Conservation (phyloP, 2,329 filamentous ascomycete species). For the Penicillium palitans region DNA sequence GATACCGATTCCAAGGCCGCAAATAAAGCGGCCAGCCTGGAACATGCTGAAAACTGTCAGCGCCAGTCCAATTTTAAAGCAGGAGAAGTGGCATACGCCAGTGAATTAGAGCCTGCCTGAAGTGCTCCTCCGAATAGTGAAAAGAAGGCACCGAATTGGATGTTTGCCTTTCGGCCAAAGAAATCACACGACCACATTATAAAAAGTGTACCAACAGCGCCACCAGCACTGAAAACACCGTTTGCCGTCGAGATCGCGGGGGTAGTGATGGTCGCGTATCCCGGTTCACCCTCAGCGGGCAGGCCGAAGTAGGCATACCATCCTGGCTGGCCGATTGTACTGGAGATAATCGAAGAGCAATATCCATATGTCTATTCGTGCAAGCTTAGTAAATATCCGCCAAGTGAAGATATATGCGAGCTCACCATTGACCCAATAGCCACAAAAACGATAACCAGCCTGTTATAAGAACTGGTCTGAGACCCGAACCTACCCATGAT, state of each 20-base stretch:
- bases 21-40: conserved; percentile 46
- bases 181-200: conserved; percentile 53
- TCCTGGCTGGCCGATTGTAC: conserved; percentile 55
- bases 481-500: conserved; percentile 35
- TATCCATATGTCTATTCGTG: conserved; percentile 52
- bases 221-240: conserved; percentile 52
- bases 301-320: conserved; percentile 55
- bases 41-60: conserved; percentile 41
- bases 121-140: conserved; percentile 50
- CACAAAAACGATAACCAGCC: conserved; percentile 42
- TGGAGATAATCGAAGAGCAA: conserved; percentile 52
- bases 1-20: conserved; percentile 46
- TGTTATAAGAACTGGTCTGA: conserved; percentile 42
- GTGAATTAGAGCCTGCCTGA: conserved; percentile 48
- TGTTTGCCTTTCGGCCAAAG: conserved; percentile 48
- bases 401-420: neutral
- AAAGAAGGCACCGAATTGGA: conserved; percentile 49
- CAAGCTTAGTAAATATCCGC: neutral
- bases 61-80: neutral
- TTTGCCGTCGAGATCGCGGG: conserved; percentile 52
- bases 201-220: conserved; percentile 50
- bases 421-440: conserved; percentile 44
- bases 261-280: conserved; percentile 50
- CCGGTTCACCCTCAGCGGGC: conserved; percentile 44
- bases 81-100: conserved; percentile 36